phyloP scores from a whole-genome alignment of 805 yeast genomes.

The Saccharomycopsis sp. region DNA sequence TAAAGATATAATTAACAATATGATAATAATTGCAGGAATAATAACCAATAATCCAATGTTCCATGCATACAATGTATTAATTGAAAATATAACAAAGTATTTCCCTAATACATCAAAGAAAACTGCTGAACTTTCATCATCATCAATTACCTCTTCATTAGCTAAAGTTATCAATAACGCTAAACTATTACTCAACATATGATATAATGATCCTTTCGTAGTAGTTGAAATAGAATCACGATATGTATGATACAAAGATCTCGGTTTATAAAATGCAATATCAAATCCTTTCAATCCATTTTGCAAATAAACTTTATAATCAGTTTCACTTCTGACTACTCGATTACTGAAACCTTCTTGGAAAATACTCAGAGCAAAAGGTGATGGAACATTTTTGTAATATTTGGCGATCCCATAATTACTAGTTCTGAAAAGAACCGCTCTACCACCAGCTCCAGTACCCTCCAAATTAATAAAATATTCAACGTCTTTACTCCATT shows the following conservation, averaged over 20 bases:
- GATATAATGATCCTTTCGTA: constrained; percentile 67
- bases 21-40: constrained; percentile 46
- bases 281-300: constrained; percentile 80
- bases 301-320: constrained; percentile 62
- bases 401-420: constrained; percentile 64
- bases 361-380: constrained; percentile 73
- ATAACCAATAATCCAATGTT: constrained; percentile 46
- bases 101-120: constrained; percentile 59
- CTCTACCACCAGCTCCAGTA: constrained; percentile 86
- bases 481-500: constrained; percentile 56
- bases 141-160: constrained; percentile 26
- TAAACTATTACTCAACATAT: constrained; percentile 69
- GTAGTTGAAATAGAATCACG: constrained; percentile 63
- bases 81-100: constrained; percentile 48
- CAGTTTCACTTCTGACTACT: constrained; percentile 74
- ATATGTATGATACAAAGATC: constrained; percentile 76
- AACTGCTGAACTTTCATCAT: constrained; percentile 40
- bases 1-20: constrained; percentile 42
- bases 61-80: constrained; percentile 40
- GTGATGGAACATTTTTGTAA: constrained; percentile 42
- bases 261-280: constrained; percentile 81
- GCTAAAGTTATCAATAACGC: constrained; percentile 38
- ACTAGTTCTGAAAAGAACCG: constrained; percentile 77
- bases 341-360: constrained; percentile 81
- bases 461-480: constrained; percentile 83